These are phyloP conservation scores for Rhododendron kiyosumense DNA, from an alignment of 148 eudicot species.

Conservation along the genomic window DNA sequence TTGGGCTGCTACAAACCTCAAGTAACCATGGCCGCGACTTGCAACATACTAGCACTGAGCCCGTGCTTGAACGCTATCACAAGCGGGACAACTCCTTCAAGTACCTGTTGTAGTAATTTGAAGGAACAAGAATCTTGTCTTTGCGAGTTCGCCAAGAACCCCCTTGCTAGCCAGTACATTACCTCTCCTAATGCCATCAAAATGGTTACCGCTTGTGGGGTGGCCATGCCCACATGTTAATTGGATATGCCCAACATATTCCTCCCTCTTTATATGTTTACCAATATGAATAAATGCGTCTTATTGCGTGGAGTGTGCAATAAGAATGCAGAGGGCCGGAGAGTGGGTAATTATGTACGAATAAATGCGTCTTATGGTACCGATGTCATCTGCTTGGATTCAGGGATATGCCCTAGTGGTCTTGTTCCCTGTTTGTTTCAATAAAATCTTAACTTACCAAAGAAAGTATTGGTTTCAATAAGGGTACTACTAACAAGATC, in stretches of 20 bases:
- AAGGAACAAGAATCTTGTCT: neutral
- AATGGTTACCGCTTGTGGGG: neutral
- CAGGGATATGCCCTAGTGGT: too few species aligned
- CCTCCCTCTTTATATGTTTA: neutral
- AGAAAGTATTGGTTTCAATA: too few species aligned
- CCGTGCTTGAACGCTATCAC: neutral
- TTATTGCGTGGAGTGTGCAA: neutral
- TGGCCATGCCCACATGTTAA: neutral
- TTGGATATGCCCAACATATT: neutral
- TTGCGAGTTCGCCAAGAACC: neutral
- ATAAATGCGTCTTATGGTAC: neutral
- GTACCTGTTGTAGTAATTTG: neutral
- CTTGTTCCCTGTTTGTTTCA: too few species aligned
- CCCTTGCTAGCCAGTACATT: neutral
- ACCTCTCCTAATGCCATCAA: neutral
- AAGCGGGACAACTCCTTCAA: neutral
- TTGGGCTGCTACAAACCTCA: neutral
- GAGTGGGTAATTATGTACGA: neutral
- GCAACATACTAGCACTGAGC: neutral
- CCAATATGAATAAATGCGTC: neutral
- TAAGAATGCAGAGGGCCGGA: neutral
- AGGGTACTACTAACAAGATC: too few species aligned
- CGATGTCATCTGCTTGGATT: neutral
- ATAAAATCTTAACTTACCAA: too few species aligned
- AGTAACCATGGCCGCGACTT: neutral